Evolutionary conservation across 148 eudicot species (phyloP), one percentile per base, ranked within the genome.

Genomic region (Talinum fruticosum): DNA sequence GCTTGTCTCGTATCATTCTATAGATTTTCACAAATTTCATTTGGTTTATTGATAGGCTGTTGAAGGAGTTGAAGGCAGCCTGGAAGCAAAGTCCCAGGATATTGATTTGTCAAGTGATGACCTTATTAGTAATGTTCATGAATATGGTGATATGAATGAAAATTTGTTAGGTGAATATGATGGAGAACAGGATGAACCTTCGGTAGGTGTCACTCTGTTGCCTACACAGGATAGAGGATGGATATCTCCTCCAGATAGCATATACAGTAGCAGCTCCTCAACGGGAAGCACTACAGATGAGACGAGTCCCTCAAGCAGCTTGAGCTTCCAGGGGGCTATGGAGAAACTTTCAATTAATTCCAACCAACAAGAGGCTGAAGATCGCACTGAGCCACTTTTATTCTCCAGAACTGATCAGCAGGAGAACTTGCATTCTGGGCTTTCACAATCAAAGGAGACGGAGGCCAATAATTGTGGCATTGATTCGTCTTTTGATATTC

Each of bases 181-280:
- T 73, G 87, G 83, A 69, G 88, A 89, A 57, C 76, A 61, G 73
- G 83, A 82, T 62, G 90, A 72, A 66, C 78, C 79, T 80, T 66
- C 79, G 66, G 79, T 80, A 49, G 87, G 82, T 62, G 64, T 76
- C 51, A 61, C 66, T 74, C 80, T 74, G 65, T 62, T 86, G 57
- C 75, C 88, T 75, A 69, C 81, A 62, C 90, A 86, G 83, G 99
- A 90, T 69, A 87, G 79, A 82, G 97, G 87, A 81, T 90, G 97
- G 97, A 79, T 93, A 67, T 93, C 99, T 86, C 97, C 97, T 79
- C 97, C 99, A 66, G 92, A 75, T 70, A 91, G 94, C 85, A 87
- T 93, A 67, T 76, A 79, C 68, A 87, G 88, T 82, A 83, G 86
- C 82, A 86, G 92, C 85, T 83, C 93, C 74, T 93, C 73, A 49